These are phyloP conservation scores for Cruciata laevipes DNA, from an alignment of 257 asterid genomes.

Conservation along the genomic window DNA sequence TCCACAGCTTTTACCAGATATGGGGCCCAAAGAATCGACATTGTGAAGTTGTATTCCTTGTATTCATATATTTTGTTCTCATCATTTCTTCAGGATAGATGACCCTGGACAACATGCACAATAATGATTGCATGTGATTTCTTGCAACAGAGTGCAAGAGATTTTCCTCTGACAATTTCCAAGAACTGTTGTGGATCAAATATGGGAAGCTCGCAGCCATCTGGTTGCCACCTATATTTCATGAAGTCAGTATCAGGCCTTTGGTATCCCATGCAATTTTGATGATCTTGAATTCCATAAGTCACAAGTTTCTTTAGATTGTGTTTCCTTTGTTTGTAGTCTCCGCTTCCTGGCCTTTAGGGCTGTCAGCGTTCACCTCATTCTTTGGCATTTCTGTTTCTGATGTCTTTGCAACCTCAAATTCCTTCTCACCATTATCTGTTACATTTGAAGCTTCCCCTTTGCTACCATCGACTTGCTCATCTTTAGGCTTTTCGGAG, in stretches of 20 bases:
- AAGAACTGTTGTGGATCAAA: conserved; percentile 14
- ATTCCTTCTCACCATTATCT: background rate
- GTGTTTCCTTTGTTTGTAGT: background rate
- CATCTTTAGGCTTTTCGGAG: background rate
- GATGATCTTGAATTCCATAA: conserved; percentile 14
- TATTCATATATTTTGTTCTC: conserved; percentile 35
- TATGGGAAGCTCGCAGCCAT: conserved; percentile 12
- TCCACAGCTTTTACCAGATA: conserved; percentile 34
- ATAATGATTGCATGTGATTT: conserved; percentile 10
- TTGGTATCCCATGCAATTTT: conserved; percentile 11
- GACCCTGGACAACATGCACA: conserved; percentile 21
- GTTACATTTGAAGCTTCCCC: background rate
- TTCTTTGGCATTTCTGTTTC: background rate
- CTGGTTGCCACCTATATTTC: conserved; percentile 15
- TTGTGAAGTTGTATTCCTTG: conserved; percentile 41
- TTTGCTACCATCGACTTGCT: background rate
- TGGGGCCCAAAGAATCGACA: conserved; percentile 51
- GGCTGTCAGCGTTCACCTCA: background rate
- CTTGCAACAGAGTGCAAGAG: conserved; percentile 16
- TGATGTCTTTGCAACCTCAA: conserved; percentile 1
- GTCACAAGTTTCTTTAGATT: background rate
- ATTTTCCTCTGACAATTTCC: conserved; percentile 15
- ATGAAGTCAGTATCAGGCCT: conserved; percentile 13
- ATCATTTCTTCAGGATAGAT: conserved; percentile 28
- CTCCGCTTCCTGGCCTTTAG: background rate